Conservation (phyloP, 345 rosid genomes). For the Raphanus raphanistrum region DNA sequence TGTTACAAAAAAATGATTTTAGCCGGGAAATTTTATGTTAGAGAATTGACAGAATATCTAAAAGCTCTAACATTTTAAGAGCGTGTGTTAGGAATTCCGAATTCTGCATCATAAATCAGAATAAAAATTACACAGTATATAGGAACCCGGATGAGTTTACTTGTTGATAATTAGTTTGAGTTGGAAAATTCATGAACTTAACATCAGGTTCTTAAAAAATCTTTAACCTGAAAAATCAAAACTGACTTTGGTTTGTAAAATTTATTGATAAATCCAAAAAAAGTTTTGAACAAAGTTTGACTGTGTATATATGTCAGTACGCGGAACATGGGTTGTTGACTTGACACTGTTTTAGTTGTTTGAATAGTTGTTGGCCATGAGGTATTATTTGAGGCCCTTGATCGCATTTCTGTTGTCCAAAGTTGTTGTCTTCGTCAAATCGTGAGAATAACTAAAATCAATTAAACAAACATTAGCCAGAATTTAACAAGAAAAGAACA, state of each 20-base stretch:
- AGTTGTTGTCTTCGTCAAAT: not conserved
- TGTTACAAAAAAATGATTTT: not conserved
- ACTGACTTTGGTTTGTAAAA: not conserved
- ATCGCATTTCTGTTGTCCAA: not conserved
- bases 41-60: not conserved
- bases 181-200: not conserved
- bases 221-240: not conserved
- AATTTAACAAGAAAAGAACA: not conserved
- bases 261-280: not conserved
- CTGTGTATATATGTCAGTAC: slow-evolving; percentile 22
- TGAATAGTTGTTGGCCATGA: not conserved
- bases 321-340: slow-evolving; percentile 31
- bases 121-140: not conserved
- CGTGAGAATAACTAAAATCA: not conserved
- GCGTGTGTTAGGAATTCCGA: not conserved
- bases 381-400: not conserved
- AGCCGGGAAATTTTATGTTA: not conserved
- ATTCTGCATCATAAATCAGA: not conserved
- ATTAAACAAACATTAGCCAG: slow-evolving; percentile 1
- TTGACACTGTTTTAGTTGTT: not conserved
- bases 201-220: not conserved
- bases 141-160: not conserved
- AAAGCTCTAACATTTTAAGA: not conserved
- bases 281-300: slow-evolving; percentile 20
- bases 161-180: not conserved